A percentile compares a stretch with the other conserved stretches of the same genome.
Conservation (phyloP, 176 grass and related monocot species). For the Pontederia paniculata region DNA sequence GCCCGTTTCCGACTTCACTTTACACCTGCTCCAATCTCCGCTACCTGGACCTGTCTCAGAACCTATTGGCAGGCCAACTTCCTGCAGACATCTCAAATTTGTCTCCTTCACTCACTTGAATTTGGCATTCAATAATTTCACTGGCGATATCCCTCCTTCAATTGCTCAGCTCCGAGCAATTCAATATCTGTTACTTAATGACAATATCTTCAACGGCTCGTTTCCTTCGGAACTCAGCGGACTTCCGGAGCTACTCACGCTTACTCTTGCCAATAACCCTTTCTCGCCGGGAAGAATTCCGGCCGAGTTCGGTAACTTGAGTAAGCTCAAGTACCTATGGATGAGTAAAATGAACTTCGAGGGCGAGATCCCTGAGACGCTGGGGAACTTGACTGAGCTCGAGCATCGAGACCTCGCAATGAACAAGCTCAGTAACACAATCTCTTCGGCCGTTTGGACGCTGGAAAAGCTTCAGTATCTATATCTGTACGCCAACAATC, state of each 20-base stretch:
- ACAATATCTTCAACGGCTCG: conserved; percentile 39
- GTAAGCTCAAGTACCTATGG: conserved; percentile 15
- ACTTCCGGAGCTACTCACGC: conserved; percentile 12
- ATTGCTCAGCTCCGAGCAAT: conserved; percentile 16
- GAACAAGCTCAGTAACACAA: conserved; percentile 23
- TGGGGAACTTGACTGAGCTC: conserved; percentile 20
- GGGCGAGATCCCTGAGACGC: conserved; percentile 13
- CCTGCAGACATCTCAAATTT: conserved; percentile 20
- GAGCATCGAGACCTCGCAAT: conserved; percentile 3
- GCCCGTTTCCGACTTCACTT: conserved; percentile 22
- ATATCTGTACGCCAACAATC: conserved; percentile 23
- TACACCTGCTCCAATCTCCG: conserved; percentile 30
- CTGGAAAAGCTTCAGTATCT: conserved; percentile 20
- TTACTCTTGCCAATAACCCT: conserved; percentile 30
- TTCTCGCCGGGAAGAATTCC: conserved; percentile 14
- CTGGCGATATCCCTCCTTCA: conserved; percentile 21
- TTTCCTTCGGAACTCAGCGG: conserved; percentile 34
- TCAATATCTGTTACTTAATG: conserved; percentile 26
- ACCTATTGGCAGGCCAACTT: conserved; percentile 24
- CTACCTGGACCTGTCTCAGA: conserved; percentile 38
- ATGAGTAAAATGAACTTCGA: conserved; percentile 23
- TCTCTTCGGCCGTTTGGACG: conserved; percentile 29
- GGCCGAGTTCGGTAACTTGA: conserved; percentile 24
- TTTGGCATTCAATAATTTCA: conserved; percentile 32
- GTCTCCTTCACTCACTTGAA: conserved; percentile 25